Evolutionary conservation across 352 stramenopile species (phyloP), one percentile per base, ranked within the genome.

Genomic region (Pythium apleroticum): DNA sequence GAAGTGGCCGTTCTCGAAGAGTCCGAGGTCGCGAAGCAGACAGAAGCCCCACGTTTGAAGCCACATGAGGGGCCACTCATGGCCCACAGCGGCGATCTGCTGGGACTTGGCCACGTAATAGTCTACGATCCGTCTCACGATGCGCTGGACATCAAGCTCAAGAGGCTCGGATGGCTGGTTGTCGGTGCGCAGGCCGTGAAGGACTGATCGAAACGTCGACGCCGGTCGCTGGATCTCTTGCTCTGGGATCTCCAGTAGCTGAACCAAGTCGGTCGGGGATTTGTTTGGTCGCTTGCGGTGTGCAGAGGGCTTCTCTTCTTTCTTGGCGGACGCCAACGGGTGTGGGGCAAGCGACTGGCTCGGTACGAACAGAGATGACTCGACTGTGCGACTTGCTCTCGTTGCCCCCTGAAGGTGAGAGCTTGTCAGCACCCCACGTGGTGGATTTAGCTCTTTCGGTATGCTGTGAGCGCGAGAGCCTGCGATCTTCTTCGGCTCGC

Each of bases 1-100:
- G 58, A 82, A 91, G 50, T 79, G 82, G 17, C 76, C 75, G 46
- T 87, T 88, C 52, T 75, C 66, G 50, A 91, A 76, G 24, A 91
- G 41, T 15, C 65, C 66, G 33, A 91, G 70, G 60, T 87, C 82
- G 2, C 80, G 75, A 48, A 77, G 52, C 65, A 89, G 73, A 53
- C 55, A 63, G 76, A 89, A 60, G 60, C 84, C 65, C 12, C 43
- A 49, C 28, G 22, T 46, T 22, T 63, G 48, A 2, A 64, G 19
- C 24, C 41, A 61, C 5, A 5, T 7, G 12, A 49, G 15, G 2
- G n/a, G 14, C n/a, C 3, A 4, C 4, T 20, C 8, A 3, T 12
- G 9, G 49, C 0, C 10, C 4, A 6, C 41, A 30, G 17, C 11
- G 3, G n/a, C 25, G 3, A 15, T 19, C n/a, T 39, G 15, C 5